phyloP scores from a whole-genome alignment of 495 filamentous ascomycete genomes.

The Lasiosphaeria hispida region DNA sequence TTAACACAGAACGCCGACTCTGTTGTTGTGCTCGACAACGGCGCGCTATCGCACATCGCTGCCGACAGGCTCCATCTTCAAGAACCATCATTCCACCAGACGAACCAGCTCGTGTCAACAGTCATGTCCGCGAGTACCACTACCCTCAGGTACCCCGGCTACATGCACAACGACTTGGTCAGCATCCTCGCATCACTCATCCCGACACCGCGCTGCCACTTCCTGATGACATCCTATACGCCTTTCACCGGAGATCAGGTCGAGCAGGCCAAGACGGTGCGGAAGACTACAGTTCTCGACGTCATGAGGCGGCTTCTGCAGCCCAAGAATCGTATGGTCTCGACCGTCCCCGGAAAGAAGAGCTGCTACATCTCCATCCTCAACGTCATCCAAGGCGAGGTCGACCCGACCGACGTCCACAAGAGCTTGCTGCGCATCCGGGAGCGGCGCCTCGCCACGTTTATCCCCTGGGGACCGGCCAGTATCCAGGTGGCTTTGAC shows the following conservation, averaged over 20 bases:
- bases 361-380: conserved; percentile 98
- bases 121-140: conserved; percentile 99
- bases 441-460: conserved; percentile 88
- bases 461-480: conserved; percentile 98
- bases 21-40: conserved; percentile 97
- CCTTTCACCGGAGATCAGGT: conserved; percentile 95
- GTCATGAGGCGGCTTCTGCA: conserved; percentile 95
- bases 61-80: conserved; percentile 92
- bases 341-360: conserved; percentile 89
- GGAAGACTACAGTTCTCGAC: conserved; percentile 95
- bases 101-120: conserved; percentile 94
- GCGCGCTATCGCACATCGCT: conserved; percentile 87
- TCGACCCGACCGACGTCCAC: conserved; percentile 94
- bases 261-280: conserved; percentile 92
- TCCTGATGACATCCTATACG: conserved; percentile 96
- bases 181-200: conserved; percentile 95
- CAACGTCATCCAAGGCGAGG: conserved; percentile 98
- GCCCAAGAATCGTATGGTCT: conserved; percentile 99
- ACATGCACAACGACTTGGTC: conserved; percentile 99
- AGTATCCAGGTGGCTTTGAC: conserved; percentile 96
- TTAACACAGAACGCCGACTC: conserved; percentile 96
- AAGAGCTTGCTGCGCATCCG: conserved; percentile 96
- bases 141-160: conserved; percentile 92
- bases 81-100: conserved; percentile 92
- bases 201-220: conserved; percentile 93